phyloP scores from a whole-genome alignment of 1,139 yeast species.

The Candida sp. region DNA sequence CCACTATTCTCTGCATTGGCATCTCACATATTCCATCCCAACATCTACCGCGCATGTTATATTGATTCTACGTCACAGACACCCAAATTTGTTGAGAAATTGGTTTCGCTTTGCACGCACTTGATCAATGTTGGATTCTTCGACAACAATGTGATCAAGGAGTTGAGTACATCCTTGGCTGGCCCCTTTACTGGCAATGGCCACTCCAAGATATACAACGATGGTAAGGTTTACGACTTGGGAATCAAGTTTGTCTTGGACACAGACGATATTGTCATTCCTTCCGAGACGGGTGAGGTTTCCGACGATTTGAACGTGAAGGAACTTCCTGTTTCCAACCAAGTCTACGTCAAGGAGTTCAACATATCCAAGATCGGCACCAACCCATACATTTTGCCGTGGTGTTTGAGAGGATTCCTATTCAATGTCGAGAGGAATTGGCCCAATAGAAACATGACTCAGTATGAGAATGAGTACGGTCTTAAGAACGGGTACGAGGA shows the following conservation, averaged over 20 bases:
- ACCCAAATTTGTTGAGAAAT: constrained; percentile 49
- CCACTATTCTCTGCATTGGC: constrained; percentile 92
- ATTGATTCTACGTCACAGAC: constrained; percentile 68
- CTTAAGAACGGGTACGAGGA: constrained; percentile 52
- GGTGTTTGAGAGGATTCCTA: constrained; percentile 88
- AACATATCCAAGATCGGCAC: constrained; percentile 64
- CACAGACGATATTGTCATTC: constrained; percentile 64
- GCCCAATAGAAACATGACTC: constrained; percentile 34
- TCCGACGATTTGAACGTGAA: constrained; percentile 10
- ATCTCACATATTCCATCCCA: constrained; percentile 85
- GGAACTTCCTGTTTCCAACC: constrained; percentile 39
- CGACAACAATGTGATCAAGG: constrained; percentile 81
- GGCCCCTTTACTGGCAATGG: constrained; percentile 97
- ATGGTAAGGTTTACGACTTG: constrained; percentile 80
- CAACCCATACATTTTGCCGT: constrained; percentile 88
- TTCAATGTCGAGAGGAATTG: constrained; percentile 64
- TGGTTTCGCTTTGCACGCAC: constrained; percentile 52
- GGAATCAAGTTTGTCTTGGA: constrained; percentile 78
- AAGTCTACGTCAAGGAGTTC: constrained; percentile 62
- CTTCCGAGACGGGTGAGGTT: constrained; percentile 22
- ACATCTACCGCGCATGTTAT: constrained; percentile 86
- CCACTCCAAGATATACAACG: constrained; percentile 89
- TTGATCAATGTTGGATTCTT: constrained; percentile 68
- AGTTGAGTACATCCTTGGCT: constrained; percentile 80
- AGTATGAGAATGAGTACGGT: constrained; percentile 16